Conservation (phyloP, 179 eudicot species). For the Beta lomatogona region DNA sequence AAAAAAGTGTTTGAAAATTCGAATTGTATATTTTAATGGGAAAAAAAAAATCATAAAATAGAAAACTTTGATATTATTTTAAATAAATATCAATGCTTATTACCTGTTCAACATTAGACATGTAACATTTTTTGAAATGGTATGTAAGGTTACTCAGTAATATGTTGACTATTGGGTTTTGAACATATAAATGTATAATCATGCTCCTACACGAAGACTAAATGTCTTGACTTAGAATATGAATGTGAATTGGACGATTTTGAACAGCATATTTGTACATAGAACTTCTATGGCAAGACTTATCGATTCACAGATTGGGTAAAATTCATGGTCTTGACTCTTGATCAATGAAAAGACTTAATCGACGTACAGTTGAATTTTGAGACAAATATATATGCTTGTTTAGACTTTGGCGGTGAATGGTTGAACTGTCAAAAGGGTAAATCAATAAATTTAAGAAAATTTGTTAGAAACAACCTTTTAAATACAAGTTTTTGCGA, state of each 20-base stretch:
- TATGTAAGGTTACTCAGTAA: too few relatives aligned
- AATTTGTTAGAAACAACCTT: too few relatives aligned
- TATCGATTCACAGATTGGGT: constrained; percentile 13
- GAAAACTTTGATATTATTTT: too few relatives aligned
- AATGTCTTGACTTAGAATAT: constrained; percentile 2
- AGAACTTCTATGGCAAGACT: constrained; percentile 10
- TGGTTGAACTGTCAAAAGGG: constrained; percentile 20
- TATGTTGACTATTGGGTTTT: too few relatives aligned
- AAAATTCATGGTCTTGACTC: constrained; percentile 1
- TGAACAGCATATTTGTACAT: constrained; percentile 8
- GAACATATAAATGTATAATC: background rate
- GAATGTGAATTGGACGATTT: constrained; percentile 26
- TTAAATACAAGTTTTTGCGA: too few relatives aligned
- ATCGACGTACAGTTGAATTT: constrained; percentile 11
- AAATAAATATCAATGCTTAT: too few relatives aligned
- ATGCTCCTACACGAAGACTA: background rate
- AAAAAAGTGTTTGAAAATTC: too few relatives aligned
- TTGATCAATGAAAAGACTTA: constrained; percentile 5
- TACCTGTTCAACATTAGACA: too few relatives aligned
- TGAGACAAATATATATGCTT: background rate
- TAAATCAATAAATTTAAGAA: background rate
- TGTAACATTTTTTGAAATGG: too few relatives aligned
- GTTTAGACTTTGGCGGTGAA: constrained; percentile 21
- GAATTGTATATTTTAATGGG: too few relatives aligned
- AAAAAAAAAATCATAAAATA: too few relatives aligned